Evolutionary conservation across 73 alveolate species (phyloP), one percentile per base, ranked within the genome.

Genomic region (Symbiodinium pilosum): DNA sequence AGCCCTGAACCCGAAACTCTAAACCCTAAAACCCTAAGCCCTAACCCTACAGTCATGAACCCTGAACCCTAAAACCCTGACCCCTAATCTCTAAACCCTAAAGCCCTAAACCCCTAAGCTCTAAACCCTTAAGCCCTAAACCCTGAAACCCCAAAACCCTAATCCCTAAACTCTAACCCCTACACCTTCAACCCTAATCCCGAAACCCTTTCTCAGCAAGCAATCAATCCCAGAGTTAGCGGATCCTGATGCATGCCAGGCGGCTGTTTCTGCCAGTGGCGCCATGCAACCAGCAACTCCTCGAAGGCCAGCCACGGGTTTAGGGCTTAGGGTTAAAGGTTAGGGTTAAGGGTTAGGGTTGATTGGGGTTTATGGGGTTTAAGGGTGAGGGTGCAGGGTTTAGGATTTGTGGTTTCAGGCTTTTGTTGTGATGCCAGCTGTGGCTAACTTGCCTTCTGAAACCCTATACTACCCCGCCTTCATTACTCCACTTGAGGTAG

Each of bases 191-290:
- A 47, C 64, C 64, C 64, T 11, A 47, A 47, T 11, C 64, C 64
- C 64, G 8, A 47, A 47, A 47, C 64, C 64, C 64, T 16, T 47
- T 11, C 8, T 11, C 64, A 8, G 24, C 8, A 47, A 47, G 16
- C 8, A 47, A 47, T 16, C 64, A 47, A 47, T 47, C 64, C 16
- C 16, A 47, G 7, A 7, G 24, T 47, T 47, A 47, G 7, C 7
- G 64, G 64, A 16, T 47, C 16, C 64, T n/a, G n/a, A n/a, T n/a
- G n/a, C n/a, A n/a, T 54, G 71, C 26, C 71, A 30, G 26, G 71
- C 26, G 69, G 68, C 40, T 56, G 86, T 36, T 87, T 81, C 43
- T 87, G 94, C 94, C 94, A 87, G 43, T 64, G 84, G 68, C 94
- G 94, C 94, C 94, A 87, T 12, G 59, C 18, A 8, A 38, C 14